phyloP scores from a whole-genome alignment of 2,329 filamentous ascomycete genomes.

The Xylaria sp. region DNA sequence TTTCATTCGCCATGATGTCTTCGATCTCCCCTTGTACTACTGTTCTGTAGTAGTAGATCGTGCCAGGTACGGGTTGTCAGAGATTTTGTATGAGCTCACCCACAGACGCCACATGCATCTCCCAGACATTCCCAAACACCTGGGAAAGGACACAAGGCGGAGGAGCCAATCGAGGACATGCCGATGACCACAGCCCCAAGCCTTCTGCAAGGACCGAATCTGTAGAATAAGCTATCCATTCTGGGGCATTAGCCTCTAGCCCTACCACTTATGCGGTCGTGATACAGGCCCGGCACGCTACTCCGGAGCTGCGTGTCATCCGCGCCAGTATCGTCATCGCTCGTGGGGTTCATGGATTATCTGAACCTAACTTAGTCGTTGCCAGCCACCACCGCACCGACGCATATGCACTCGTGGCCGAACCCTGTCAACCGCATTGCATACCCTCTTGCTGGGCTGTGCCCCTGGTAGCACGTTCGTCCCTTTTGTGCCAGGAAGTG shows the following conservation, averaged over 20 bases:
- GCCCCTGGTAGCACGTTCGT: constrained; percentile 7
- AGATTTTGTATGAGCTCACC: constrained; percentile 18
- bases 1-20: neutral
- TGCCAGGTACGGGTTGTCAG: constrained; percentile 17
- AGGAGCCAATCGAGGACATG: constrained; percentile 27
- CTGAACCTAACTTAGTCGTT: neutral
- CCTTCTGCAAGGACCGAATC: constrained; percentile 14
- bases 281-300: constrained; percentile 16
- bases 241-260: constrained; percentile 21
- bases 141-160: constrained; percentile 22
- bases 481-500: neutral
- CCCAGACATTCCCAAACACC: constrained; percentile 25
- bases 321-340: constrained; percentile 18
- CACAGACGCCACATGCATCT: constrained; percentile 29
- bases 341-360: neutral
- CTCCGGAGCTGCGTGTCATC: constrained; percentile 25
- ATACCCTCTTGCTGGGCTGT: constrained; percentile 16
- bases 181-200: constrained; percentile 25
- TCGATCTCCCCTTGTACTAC: constrained; percentile 1
- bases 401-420: constrained; percentile 1
- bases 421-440: neutral
- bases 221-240: constrained; percentile 18
- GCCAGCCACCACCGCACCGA: constrained; percentile 4
- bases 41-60: constrained; percentile 5
- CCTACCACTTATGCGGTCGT: constrained; percentile 24